Evolutionary conservation across 2,329 filamentous ascomycete genomes (phyloP).

Genomic region (Aspergillus fumigatus): DNA sequence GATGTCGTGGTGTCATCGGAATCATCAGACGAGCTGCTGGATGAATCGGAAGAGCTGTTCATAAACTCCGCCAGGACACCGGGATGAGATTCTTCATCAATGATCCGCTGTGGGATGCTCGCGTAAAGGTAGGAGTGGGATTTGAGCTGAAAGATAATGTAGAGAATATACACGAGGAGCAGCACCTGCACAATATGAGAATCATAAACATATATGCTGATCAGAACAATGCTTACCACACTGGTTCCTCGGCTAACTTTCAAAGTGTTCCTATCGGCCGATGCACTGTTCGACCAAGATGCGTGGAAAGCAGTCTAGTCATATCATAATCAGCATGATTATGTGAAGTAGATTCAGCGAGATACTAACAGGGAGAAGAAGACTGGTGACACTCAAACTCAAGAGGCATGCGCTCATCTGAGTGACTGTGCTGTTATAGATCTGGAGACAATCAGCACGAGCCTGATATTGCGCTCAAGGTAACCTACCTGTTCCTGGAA

Average conservation of each 20-base stretch:
- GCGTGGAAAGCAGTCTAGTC: slow-evolving; percentile 80
- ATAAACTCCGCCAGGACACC: slow-evolving; percentile 79
- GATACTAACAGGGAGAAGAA: slow-evolving; percentile 69
- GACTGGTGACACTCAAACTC: slow-evolving; percentile 83
- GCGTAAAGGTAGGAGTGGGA: slow-evolving; percentile 90
- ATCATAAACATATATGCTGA: not conserved
- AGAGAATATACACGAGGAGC: slow-evolving; percentile 75
- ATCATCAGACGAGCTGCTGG: slow-evolving; percentile 53
- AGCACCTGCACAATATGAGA: slow-evolving; percentile 52
- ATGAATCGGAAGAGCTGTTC: slow-evolving; percentile 50
- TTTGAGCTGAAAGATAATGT: slow-evolving; percentile 85
- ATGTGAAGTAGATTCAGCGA: too few species aligned
- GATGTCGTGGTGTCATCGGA: slow-evolving; percentile 65
- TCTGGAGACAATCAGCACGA: slow-evolving; percentile 39
- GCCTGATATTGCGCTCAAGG: not conserved
- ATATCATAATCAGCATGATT: not conserved
- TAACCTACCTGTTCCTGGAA: slow-evolving; percentile 72
- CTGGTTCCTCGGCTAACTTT: slow-evolving; percentile 87
- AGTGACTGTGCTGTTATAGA: slow-evolving; percentile 92
- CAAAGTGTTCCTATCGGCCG: slow-evolving; percentile 67
- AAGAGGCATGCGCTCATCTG: slow-evolving; percentile 94
- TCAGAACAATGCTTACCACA: slow-evolving; percentile 56
- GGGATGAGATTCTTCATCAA: slow-evolving; percentile 85
- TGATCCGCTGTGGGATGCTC: slow-evolving; percentile 85
- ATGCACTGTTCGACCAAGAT: slow-evolving; percentile 61